Evolutionary conservation across 345 rosid genomes (phyloP), one percentile per base, ranked within the genome.

Genomic region (Boechera divaricarpa): DNA sequence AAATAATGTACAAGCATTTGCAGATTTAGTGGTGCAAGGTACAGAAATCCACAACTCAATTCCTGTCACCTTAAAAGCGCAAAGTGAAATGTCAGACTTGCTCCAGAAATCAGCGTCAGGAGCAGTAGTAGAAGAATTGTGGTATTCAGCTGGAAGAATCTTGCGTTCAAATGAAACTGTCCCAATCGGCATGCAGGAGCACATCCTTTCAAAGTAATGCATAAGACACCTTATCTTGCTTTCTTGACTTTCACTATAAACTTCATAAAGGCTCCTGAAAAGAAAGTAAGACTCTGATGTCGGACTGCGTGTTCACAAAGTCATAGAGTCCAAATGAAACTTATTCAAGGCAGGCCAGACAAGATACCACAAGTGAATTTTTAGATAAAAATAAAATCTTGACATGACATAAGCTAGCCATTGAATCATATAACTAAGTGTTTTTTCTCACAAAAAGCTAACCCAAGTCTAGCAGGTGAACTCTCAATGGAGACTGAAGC

Each of bases 131-230:
- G 16, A 57, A 45, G 68, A 18, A 77, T 38, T 74, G 78, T 29
- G 72, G 75, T 71, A 60, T 68, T 82, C 86, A 41, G 80, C 55
- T 10, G 87, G 82, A 79, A 92, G 97, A 61, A 90, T 77, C 85
- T 95, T 95, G 62, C 93, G 85, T 85, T 95, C 97, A 83, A 90
- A 95, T 61, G 98, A 92, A 44, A 95, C 86, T 57, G 61, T 77
- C 28, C 94, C 99, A 69, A 33, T 61, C 35, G 98, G 96, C 83
- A 86, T 59, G 31, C 63, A 67, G 31, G 81, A 83, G 77, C 87
- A 85, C 76, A 90, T 85, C 88, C 94, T 89, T 65, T 82, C 87
- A 76, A 95, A 95, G 87, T 92, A 95, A 78, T 88, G 92, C 39
- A 81, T 65, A 13, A 90, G 82, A 77, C 98, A 95, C 80, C 83